phyloP scores from a whole-genome alignment of 768 basidiomycete species.

The Amanita phalloides region DNA sequence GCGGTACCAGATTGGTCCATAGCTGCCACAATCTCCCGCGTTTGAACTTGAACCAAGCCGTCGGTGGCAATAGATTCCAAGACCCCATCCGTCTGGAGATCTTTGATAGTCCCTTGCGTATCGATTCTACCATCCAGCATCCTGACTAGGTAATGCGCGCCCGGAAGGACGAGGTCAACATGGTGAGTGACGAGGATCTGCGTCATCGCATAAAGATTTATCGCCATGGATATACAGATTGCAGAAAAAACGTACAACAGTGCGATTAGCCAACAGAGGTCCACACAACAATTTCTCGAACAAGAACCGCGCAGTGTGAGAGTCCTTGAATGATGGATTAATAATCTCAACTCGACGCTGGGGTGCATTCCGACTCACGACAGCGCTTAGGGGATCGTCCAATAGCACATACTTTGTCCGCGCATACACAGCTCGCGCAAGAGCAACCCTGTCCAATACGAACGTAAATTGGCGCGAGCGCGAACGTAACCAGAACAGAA shows the following conservation, averaged over 20 bases:
- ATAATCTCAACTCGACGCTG: background rate
- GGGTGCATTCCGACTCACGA: slow-evolving; percentile 33
- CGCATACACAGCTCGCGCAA: slow-evolving; percentile 77
- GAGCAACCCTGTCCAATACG: slow-evolving; percentile 49
- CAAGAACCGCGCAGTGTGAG: slow-evolving; percentile 53
- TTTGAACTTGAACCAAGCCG: slow-evolving; percentile 35
- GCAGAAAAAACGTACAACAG: slow-evolving; percentile 33
- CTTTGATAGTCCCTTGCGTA: slow-evolving; percentile 52
- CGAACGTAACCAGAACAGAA: background rate
- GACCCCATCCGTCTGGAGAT: slow-evolving; percentile 48
- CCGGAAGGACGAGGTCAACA: slow-evolving; percentile 70
- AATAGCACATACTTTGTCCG: slow-evolving; percentile 59
- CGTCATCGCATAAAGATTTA: background rate
- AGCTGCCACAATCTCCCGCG: slow-evolving; percentile 32
- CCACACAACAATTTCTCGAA: slow-evolving; percentile 59
- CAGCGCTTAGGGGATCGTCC: slow-evolving; percentile 76
- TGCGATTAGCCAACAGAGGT: slow-evolving; percentile 52
- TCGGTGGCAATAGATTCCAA: slow-evolving; percentile 49
- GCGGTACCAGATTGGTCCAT: slow-evolving; percentile 15
- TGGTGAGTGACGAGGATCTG: slow-evolving; percentile 72
- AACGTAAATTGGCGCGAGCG: background rate
- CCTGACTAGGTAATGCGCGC: slow-evolving; percentile 56
- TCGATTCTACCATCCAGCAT: slow-evolving; percentile 75
- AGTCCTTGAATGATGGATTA: slow-evolving; percentile 33
- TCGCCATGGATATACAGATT: background rate